Conservation (phyloP, 805 yeast species). For the Sugiyamaella marilandica region DNA sequence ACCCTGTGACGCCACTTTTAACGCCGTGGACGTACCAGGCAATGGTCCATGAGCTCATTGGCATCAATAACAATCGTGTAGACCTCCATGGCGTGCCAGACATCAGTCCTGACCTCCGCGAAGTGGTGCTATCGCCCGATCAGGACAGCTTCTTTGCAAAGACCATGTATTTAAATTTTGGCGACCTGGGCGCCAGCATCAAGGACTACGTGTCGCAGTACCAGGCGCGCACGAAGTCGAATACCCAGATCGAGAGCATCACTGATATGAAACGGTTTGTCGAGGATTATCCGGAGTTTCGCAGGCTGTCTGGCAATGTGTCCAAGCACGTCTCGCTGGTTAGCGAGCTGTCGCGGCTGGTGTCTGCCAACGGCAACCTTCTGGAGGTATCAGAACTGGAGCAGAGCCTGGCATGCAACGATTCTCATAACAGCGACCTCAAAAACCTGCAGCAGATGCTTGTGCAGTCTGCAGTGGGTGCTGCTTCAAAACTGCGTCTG, state of each 20-base stretch:
- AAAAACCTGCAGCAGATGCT: constrained; percentile 54
- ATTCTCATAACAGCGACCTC: constrained; percentile 53
- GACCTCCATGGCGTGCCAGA: constrained; percentile 54
- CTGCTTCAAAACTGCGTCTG: constrained; percentile 62
- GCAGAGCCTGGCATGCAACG: constrained; percentile 72
- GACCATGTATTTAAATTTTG: constrained; percentile 85
- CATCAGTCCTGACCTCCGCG: constrained; percentile 52
- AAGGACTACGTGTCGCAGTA: constrained; percentile 80
- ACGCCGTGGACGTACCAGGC: constrained; percentile 98
- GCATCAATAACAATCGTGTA: constrained; percentile 76
- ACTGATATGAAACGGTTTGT: constrained; percentile 88
- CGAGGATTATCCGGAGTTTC: constrained; percentile 91
- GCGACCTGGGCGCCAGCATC: constrained; percentile 83
- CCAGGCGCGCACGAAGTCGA: constrained; percentile 71
- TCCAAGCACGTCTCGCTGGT: constrained; percentile 89
- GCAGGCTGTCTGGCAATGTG: constrained; percentile 79
- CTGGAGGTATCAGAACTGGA: constrained; percentile 90
- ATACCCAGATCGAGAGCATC: constrained; percentile 66
- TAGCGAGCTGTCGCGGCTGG: constrained; percentile 74
- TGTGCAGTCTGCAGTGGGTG: constrained; percentile 36
- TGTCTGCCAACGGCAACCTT: constrained; percentile 51
- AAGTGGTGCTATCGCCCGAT: constrained; percentile 60
- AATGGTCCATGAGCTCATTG: constrained; percentile 91
- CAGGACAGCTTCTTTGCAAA: constrained; percentile 75
- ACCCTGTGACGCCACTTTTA: constrained; percentile 88